These are phyloP conservation scores for Parmelia sp. DNA, from an alignment of 495 filamentous ascomycete species.

Conservation along the genomic window DNA sequence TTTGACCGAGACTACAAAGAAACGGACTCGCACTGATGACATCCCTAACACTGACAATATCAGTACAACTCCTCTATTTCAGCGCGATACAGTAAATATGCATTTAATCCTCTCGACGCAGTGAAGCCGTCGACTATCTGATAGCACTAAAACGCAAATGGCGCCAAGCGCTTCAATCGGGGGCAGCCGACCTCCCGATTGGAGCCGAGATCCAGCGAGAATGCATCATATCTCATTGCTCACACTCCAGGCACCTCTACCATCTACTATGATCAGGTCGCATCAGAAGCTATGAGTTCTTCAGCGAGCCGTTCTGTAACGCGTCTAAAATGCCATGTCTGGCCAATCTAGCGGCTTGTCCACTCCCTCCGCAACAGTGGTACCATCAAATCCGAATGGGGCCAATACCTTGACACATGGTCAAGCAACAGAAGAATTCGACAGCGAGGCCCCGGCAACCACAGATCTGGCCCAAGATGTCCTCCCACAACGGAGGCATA, in stretches of 20 bases:
- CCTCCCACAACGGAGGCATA: slow-evolving; percentile 16
- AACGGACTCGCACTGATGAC: too few species aligned
- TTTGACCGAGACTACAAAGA: background rate
- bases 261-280: background rate
- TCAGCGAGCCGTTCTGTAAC: background rate
- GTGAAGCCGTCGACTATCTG: too few species aligned
- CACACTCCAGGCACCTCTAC: too few species aligned
- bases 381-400: background rate
- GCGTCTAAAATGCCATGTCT: slow-evolving; percentile 22
- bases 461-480: slow-evolving; percentile 10
- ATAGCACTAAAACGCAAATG: too few species aligned
- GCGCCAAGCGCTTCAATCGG: background rate
- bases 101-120: too few species aligned
- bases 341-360: slow-evolving; percentile 18
- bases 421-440: background rate
- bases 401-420: background rate
- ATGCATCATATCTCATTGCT: background rate
- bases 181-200: background rate
- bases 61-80: too few species aligned
- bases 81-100: too few species aligned
- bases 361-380: background rate
- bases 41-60: too few species aligned
- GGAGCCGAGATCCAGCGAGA: background rate
- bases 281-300: slow-evolving; percentile 10
- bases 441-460: background rate